Evolutionary conservation across 495 filamentous ascomycete genomes (phyloP).

Genomic region (Rostrohypoxylon terebratum): DNA sequence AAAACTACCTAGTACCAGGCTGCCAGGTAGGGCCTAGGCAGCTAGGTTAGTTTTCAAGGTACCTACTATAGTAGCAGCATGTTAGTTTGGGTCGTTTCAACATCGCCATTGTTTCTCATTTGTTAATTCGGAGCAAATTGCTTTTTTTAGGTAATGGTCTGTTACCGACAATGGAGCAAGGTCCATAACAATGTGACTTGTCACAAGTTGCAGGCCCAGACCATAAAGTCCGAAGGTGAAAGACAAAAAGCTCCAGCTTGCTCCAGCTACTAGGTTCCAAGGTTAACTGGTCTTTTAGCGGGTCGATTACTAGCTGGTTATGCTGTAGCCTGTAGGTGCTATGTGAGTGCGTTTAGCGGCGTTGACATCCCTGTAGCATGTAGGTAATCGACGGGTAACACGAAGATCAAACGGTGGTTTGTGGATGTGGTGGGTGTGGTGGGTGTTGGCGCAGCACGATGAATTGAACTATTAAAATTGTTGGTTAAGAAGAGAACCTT

Average conservation of each 20-base stretch:
- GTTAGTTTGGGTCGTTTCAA: conserved; percentile 12
- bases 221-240: conserved; percentile 27
- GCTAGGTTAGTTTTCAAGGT: too few species aligned
- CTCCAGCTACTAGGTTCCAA: too few species aligned
- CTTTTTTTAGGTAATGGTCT: conserved; percentile 37
- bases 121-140: conserved; percentile 24
- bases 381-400: conserved; percentile 21
- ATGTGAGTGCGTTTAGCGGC: background rate
- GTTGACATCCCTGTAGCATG: conserved; percentile 1
- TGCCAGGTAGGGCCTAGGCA: too few species aligned
- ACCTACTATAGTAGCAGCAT: conserved; percentile 1
- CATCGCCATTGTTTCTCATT: conserved; percentile 2
- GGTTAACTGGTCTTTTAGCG: too few species aligned
- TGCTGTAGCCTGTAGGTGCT: too few species aligned
- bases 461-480: conserved; percentile 3
- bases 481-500: conserved; percentile 11
- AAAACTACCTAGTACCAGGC: too few species aligned
- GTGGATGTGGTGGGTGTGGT: background rate
- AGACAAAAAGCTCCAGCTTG: background rate
- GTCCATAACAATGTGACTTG: conserved; percentile 20
- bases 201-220: conserved; percentile 10
- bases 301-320: background rate
- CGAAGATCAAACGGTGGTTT: conserved; percentile 17
- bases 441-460: conserved; percentile 24
- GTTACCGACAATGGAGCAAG: conserved; percentile 31